These are phyloP conservation scores for Kluyveromyces sp. DNA, from an alignment of 1,139 yeast genomes.

Conservation along the genomic window DNA sequence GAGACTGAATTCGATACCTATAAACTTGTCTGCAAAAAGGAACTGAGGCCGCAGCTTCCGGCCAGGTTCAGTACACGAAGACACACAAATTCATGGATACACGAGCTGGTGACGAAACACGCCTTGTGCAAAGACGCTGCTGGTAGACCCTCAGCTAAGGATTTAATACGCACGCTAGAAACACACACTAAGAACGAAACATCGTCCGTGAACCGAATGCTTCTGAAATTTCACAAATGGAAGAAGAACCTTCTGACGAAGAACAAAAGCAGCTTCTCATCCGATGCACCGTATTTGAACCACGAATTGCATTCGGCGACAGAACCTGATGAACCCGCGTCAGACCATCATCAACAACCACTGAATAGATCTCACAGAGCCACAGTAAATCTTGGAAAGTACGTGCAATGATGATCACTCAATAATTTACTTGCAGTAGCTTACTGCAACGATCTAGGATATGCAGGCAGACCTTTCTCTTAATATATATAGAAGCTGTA, in stretches of 20 bases:
- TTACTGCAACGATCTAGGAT: too few species aligned
- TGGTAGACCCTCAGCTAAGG: slow-evolving; percentile 7
- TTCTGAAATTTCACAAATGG: slow-evolving; percentile 2
- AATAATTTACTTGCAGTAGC: too few species aligned
- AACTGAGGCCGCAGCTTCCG: slow-evolving; percentile 2
- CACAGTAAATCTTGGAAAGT: slow-evolving; percentile 4
- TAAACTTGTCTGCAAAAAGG: slow-evolving; percentile 18
- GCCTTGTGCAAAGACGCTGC: slow-evolving; percentile 9
- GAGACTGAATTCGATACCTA: slow-evolving; percentile 50
- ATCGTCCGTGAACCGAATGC: slow-evolving; percentile 9
- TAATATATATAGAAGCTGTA: not conserved
- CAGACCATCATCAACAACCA: not conserved
- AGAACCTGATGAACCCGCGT: not conserved
- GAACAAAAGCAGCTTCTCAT: not conserved
- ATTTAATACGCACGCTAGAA: not conserved
- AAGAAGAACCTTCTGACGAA: slow-evolving; percentile 6
- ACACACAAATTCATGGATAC: slow-evolving; percentile 3
- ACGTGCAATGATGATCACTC: not conserved
- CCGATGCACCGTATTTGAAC: not conserved
- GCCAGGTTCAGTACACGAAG: not conserved
- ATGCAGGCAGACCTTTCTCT: not conserved
- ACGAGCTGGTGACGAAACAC: slow-evolving; percentile 6
- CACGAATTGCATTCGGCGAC: not conserved
- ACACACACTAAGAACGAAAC: slow-evolving; percentile 2
- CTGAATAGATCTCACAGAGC: slow-evolving; percentile 6